Conservation (phyloP, 441 rosid genomes). For the Bruguiera hainesii region DNA sequence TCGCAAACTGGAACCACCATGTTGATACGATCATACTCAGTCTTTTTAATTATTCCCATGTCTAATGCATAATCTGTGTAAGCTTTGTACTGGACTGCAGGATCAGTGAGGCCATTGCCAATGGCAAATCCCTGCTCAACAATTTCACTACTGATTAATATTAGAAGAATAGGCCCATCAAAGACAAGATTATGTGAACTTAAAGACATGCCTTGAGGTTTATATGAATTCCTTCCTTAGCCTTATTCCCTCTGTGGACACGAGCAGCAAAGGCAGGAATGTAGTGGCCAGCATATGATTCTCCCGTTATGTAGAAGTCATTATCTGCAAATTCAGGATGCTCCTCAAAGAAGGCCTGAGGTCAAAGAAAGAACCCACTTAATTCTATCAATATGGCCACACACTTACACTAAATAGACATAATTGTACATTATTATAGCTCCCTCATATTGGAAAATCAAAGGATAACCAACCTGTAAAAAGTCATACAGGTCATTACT, state of each 20-base stretch:
- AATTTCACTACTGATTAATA: conserved; percentile 22
- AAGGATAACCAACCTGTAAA: conserved; percentile 59
- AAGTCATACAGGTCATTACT: conserved; percentile 89
- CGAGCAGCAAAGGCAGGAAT: conserved; percentile 97
- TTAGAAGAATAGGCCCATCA: neutral
- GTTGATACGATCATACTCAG: conserved; percentile 54
- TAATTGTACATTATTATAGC: too few species aligned
- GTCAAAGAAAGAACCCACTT: conserved; percentile 13
- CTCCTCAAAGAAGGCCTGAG: conserved; percentile 83
- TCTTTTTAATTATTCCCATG: conserved; percentile 62
- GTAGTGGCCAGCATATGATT: conserved; percentile 98
- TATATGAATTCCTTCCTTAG: conserved; percentile 78
- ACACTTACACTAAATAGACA: neutral
- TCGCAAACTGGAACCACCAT: conserved; percentile 84
- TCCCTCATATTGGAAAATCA: too few species aligned
- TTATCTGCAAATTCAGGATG: conserved; percentile 74
- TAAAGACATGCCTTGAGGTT: conserved; percentile 67
- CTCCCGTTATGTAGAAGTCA: conserved; percentile 92
- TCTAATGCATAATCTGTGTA: conserved; percentile 89
- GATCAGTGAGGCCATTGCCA: conserved; percentile 96
- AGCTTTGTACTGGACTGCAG: conserved; percentile 85
- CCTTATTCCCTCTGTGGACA: conserved; percentile 86
- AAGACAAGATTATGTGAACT: conserved; percentile 4
- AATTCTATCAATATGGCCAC: conserved; percentile 13
- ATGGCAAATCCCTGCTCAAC: conserved; percentile 86